These are phyloP conservation scores for Ganoderma leucocontextum DNA, from an alignment of 1,284 basidiomycete genomes.

Conservation along the genomic window DNA sequence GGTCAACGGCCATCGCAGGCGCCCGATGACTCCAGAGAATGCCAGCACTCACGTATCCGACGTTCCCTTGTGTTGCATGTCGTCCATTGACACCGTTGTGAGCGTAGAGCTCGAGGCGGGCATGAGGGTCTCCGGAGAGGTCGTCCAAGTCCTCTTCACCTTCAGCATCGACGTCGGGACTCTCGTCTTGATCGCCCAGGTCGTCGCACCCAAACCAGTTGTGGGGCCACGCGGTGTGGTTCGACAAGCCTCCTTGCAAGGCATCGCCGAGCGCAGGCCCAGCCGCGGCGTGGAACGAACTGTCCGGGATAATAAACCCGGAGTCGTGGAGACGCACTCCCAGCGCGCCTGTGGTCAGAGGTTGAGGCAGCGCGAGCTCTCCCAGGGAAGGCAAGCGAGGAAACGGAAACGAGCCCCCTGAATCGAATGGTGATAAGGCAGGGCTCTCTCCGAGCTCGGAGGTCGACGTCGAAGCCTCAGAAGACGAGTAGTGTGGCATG, in stretches of 20 bases:
- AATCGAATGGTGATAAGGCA: neutral
- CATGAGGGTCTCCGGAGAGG: constrained; percentile 18
- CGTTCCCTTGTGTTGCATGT: no score
- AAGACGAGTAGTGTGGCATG: constrained; percentile 9
- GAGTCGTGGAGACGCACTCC: neutral
- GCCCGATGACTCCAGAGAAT: neutral
- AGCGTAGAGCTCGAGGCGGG: neutral
- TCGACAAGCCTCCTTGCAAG: neutral
- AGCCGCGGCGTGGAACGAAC: neutral
- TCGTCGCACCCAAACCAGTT: constrained; percentile 20
- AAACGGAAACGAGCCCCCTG: neutral
- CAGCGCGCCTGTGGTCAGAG: neutral
- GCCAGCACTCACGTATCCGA: neutral
- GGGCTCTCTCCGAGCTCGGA: neutral
- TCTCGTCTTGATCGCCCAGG: neutral
- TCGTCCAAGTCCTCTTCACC: constrained; percentile 16
- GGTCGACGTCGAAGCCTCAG: neutral
- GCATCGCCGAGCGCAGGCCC: neutral
- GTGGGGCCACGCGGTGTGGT: constrained; percentile 15
- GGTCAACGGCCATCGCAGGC: constrained; percentile 5
- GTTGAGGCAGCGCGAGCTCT: neutral
- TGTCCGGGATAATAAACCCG: neutral
- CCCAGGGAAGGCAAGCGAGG: neutral
- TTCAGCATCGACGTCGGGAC: neutral
- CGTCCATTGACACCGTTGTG: neutral